Conservation (phyloP, 1,139 yeast species). For the Hansenula anomala region DNA sequence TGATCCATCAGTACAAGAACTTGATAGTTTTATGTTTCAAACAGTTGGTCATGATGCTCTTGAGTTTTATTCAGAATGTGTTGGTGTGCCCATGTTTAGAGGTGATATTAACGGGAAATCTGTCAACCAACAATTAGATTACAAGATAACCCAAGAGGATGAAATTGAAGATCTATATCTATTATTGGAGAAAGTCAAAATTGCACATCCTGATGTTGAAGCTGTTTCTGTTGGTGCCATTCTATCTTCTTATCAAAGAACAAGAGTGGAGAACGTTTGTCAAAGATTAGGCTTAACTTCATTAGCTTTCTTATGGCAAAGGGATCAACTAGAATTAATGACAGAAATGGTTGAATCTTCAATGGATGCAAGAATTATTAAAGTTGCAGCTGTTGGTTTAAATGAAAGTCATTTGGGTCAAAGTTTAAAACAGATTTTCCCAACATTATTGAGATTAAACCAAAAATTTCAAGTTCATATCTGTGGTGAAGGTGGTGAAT, state of each 20-base stretch:
- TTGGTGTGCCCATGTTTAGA: constrained; percentile 77
- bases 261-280: constrained; percentile 90
- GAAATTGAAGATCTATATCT: constrained; percentile 79
- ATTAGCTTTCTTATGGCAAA: constrained; percentile 83
- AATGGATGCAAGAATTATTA: constrained; percentile 80
- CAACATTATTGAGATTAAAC: constrained; percentile 56
- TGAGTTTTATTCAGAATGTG: constrained; percentile 58
- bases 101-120: constrained; percentile 62
- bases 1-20: constrained; percentile 44
- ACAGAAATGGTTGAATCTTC: constrained; percentile 70
- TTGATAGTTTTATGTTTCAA: constrained; percentile 96
- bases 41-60: constrained; percentile 94
- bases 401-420: constrained; percentile 61
- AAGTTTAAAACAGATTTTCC: constrained; percentile 56
- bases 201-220: constrained; percentile 63
- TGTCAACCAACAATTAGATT: constrained; percentile 63
- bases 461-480: constrained; percentile 74
- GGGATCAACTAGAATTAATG: constrained; percentile 76
- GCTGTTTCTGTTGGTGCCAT: constrained; percentile 97
- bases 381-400: constrained; percentile 91
- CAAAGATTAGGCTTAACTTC: constrained; percentile 61
- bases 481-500: constrained; percentile 99
- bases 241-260: constrained; percentile 85
- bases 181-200: constrained; percentile 43
- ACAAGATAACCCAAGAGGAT: constrained; percentile 58